Base-by-base conservation (phyloP, 129 eudicot species). In the Flaveria sonorensis region DNA sequence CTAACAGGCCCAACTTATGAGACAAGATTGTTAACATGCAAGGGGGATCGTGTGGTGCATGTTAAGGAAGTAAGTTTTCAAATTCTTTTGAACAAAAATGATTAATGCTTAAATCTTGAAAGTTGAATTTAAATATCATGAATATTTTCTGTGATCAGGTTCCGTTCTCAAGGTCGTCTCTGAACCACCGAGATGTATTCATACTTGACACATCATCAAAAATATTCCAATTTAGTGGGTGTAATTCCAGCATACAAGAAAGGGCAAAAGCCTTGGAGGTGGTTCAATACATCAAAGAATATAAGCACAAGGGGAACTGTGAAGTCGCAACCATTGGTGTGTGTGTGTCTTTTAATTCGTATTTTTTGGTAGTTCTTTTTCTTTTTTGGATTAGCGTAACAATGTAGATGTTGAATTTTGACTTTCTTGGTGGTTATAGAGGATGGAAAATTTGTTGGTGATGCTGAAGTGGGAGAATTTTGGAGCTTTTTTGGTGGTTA, bases 401-500 rank as follows among this genome's bases (percentile, higher is more conserved):
- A 51, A 57, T 28, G 36, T 19, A 16, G 51, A 43, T 24, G 26
- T 59, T 78, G 24, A 16, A 40, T 30, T 51, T 57, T 55, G 62
- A 10, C 63, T 10, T 68, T 73, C 79, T 74, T 4, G 3, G 19
- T 79, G 75, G 48, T 70, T 79, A 71, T 83, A 89, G 96, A 89
- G 75, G 96, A 89, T 79, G 96, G 96, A 62, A 89, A 85, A 52
- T 79, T 89, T 68, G 90, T 89, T 86, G 96, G 90, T 68, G 96
- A 89, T 83, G 86, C 96, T 53, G 92, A 89, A 70, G 88, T 86
- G 66, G 96, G 96, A 40, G 96, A 89, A 73, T 89, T 89, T 43
- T 89, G 96, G 96, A 88, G 86, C 82, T 85, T 89, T 67, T 89
- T 89, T 70, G 96, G 96, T 75, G 96, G 96, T 14, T 89, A 87